phyloP scores from a whole-genome alignment of 2,329 filamentous ascomycete genomes.

The Orbilia quercus region DNA sequence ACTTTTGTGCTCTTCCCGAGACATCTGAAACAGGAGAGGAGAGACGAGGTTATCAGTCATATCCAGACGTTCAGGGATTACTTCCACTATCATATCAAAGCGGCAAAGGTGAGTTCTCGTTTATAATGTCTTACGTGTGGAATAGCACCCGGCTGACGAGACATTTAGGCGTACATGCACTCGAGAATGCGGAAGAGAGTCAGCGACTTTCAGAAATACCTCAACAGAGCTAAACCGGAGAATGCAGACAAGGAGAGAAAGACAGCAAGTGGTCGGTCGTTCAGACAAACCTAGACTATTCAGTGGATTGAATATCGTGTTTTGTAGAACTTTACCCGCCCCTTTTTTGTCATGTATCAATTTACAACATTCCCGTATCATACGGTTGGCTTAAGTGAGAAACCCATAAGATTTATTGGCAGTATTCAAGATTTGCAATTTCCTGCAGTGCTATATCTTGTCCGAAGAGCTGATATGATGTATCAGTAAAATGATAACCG shows the following conservation, averaged over 20 bases:
- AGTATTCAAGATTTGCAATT: too few relatives aligned
- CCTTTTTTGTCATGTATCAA: neutral
- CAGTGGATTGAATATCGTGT: neutral
- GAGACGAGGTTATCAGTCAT: conserved; percentile 95
- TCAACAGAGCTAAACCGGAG: conserved; percentile 93
- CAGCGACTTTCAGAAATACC: conserved; percentile 97
- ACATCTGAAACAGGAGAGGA: conserved; percentile 88
- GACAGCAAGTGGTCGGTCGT: conserved; percentile 95
- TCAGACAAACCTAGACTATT: conserved; percentile 64
- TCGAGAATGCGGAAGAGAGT: conserved; percentile 97
- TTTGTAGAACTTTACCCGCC: neutral
- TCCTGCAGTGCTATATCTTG: too few relatives aligned
- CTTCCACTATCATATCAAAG: conserved; percentile 99
- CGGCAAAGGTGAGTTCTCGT: conserved; percentile 76
- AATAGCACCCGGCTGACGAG: neutral
- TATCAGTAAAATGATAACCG: too few relatives aligned
- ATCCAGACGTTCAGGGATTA: conserved; percentile 99
- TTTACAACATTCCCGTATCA: neutral
- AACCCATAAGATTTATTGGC: too few relatives aligned
- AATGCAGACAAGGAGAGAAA: conserved; percentile 91
- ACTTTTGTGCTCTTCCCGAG: conserved; percentile 98
- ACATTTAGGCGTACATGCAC: conserved; percentile 85
- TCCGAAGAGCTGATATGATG: too few relatives aligned
- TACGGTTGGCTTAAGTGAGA: neutral
- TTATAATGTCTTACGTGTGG: neutral